Conservation (phyloP, 2,329 filamentous ascomycete genomes). For the Arthrobotrys iridis region DNA sequence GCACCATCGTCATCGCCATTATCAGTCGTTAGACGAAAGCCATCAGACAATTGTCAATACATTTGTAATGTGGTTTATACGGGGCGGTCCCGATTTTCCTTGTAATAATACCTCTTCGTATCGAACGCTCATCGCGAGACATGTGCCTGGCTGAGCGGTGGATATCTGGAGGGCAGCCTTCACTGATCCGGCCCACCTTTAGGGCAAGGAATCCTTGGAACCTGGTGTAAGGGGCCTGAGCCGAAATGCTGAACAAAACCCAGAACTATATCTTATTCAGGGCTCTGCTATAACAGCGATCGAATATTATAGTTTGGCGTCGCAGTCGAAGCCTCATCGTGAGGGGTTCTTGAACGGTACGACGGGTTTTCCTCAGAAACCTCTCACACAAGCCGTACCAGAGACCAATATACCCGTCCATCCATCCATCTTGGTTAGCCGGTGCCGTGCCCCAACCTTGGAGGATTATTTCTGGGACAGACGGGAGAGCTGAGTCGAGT, state of each 20-base stretch:
- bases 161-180: not conserved
- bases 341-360: constrained; percentile 23
- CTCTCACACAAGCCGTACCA: constrained; percentile 42
- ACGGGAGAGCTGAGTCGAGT: not conserved
- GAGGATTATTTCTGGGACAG: not conserved
- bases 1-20: not conserved
- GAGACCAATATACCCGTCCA: constrained; percentile 23
- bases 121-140: constrained; percentile 4
- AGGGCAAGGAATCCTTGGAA: constrained; percentile 47
- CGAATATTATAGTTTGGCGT: constrained; percentile 3
- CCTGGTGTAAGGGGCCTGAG: constrained; percentile 50
- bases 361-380: constrained; percentile 14
- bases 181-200: constrained; percentile 33
- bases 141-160: not conserved
- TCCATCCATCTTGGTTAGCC: no score
- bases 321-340: constrained; percentile 37
- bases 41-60: constrained; percentile 11
- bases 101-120: constrained; percentile 12
- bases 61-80: constrained; percentile 10
- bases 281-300: not conserved
- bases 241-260: constrained; percentile 38
- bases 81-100: constrained; percentile 10
- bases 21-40: not conserved
- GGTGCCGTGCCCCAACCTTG: not conserved
- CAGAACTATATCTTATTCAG: not conserved